Evolutionary conservation across 768 basidiomycete species (phyloP).

Genomic region (Tylopilus felleus): DNA sequence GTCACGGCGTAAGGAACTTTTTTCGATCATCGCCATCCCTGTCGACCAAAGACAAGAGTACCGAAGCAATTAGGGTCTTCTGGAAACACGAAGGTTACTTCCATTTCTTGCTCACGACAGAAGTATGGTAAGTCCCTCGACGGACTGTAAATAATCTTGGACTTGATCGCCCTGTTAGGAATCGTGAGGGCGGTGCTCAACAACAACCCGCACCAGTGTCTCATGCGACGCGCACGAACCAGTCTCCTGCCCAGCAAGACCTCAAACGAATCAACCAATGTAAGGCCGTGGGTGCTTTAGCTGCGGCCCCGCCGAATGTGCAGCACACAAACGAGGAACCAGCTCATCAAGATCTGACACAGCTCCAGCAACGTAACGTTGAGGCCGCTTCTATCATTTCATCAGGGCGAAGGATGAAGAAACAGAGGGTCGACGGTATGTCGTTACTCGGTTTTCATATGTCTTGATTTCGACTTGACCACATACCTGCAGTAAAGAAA

Average conservation of each 20-base stretch:
- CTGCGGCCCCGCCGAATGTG: too few species aligned
- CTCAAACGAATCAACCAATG: too few species aligned
- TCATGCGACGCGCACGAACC: too few species aligned
- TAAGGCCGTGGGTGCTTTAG: not conserved
- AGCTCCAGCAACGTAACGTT: too few species aligned
- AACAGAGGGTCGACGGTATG: not conserved
- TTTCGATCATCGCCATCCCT: not conserved
- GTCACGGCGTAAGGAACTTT: not conserved
- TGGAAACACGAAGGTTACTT: not conserved
- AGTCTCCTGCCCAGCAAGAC: too few species aligned
- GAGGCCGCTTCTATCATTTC: not conserved
- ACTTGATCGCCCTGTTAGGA: not conserved
- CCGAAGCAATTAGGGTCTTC: conserved; percentile 8
- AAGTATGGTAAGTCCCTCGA: conserved; percentile 9
- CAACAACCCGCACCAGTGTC: not conserved
- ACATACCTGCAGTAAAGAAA: not conserved
- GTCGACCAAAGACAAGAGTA: not conserved
- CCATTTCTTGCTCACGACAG: conserved; percentile 11
- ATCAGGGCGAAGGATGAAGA: not conserved
- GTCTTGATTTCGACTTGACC: not conserved
- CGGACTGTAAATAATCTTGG: too few species aligned
- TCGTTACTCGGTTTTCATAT: not conserved
- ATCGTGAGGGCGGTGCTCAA: not conserved
- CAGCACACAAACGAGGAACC: too few species aligned
- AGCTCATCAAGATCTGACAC: too few species aligned